Conservation (phyloP, 805 yeast species). For the Pichia cephalocereana region DNA sequence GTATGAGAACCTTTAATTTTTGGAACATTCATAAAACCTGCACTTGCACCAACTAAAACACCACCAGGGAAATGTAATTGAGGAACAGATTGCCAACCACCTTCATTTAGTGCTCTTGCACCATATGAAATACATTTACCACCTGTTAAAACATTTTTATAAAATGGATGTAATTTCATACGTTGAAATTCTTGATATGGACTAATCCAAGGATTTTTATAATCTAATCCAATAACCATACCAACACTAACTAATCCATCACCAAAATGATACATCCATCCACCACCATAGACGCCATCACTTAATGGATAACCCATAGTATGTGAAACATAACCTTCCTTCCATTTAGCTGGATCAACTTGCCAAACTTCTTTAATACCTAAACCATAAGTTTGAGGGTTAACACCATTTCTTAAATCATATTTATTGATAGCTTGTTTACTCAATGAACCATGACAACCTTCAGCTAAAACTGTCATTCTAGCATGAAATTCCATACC, state of each 20-base stretch:
- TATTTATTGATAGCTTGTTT: slow-evolving; percentile 67
- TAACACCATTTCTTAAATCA: slow-evolving; percentile 52
- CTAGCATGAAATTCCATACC: slow-evolving; percentile 97
- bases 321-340: slow-evolving; percentile 75
- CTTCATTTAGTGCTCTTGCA: slow-evolving; percentile 95
- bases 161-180: slow-evolving; percentile 88
- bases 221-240: slow-evolving; percentile 89
- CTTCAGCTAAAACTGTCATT: slow-evolving; percentile 86
- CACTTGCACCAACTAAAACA: slow-evolving; percentile 86
- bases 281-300: slow-evolving; percentile 82
- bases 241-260: slow-evolving; percentile 89
- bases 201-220: slow-evolving; percentile 87
- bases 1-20: slow-evolving; percentile 97
- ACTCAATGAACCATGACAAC: slow-evolving; percentile 94
- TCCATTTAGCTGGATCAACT: slow-evolving; percentile 72
- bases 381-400: slow-evolving; percentile 86
- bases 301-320: slow-evolving; percentile 82
- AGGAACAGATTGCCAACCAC: slow-evolving; percentile 93
- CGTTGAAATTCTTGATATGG: slow-evolving; percentile 95
- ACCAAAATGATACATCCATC: slow-evolving; percentile 95
- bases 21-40: slow-evolving; percentile 96
- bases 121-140: slow-evolving; percentile 93
- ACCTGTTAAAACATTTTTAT: slow-evolving; percentile 62
- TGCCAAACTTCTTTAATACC: slow-evolving; percentile 98
- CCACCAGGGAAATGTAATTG: slow-evolving; percentile 93